These are phyloP conservation scores for Noccaea bulbosa DNA, from an alignment of 345 rosid species.

Conservation along the genomic window DNA sequence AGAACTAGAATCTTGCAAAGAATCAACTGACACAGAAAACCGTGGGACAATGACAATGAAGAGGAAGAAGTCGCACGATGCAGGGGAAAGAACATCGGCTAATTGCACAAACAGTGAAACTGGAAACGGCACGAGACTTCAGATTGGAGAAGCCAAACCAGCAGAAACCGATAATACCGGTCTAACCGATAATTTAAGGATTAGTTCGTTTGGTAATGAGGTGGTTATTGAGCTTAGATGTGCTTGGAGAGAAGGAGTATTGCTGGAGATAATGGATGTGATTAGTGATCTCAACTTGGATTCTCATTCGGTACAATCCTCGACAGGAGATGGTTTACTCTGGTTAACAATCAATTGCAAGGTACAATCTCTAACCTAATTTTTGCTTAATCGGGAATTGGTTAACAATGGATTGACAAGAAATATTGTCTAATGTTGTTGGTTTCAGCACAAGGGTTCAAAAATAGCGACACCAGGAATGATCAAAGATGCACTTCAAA, in stretches of 20 bases:
- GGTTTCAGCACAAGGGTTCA: constrained; percentile 65
- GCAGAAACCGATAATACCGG: constrained; percentile 39
- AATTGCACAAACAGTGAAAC: constrained; percentile 51
- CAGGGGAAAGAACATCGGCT: constrained; percentile 64
- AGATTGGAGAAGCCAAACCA: constrained; percentile 46
- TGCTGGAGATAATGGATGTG: constrained; percentile 80
- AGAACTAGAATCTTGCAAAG: constrained; percentile 73
- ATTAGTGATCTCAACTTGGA: constrained; percentile 64
- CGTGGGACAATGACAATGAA: constrained; percentile 46
- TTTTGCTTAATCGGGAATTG: constrained; percentile 14
- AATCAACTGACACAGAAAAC: constrained; percentile 48
- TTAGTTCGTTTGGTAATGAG: constrained; percentile 54
- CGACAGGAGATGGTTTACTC: constrained; percentile 62
- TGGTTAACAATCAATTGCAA: constrained; percentile 63
- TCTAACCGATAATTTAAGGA: constrained; percentile 47
- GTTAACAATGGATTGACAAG: constrained; percentile 32
- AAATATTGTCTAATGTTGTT: constrained; percentile 15
- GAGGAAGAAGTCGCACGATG: constrained; percentile 51
- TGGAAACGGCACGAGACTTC: constrained; percentile 16
- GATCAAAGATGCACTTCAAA: constrained; percentile 64
- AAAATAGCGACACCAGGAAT: constrained; percentile 48
- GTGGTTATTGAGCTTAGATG: constrained; percentile 69
- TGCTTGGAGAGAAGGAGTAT: constrained; percentile 75
- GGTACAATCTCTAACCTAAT: constrained; percentile 50
- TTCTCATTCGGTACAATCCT: constrained; percentile 79